Percentiles rank a stretch among this genome's conserved stretches.
Conservation (phyloP, 2,329 filamentous ascomycete genomes). For the Epichloe glyceriae region DNA sequence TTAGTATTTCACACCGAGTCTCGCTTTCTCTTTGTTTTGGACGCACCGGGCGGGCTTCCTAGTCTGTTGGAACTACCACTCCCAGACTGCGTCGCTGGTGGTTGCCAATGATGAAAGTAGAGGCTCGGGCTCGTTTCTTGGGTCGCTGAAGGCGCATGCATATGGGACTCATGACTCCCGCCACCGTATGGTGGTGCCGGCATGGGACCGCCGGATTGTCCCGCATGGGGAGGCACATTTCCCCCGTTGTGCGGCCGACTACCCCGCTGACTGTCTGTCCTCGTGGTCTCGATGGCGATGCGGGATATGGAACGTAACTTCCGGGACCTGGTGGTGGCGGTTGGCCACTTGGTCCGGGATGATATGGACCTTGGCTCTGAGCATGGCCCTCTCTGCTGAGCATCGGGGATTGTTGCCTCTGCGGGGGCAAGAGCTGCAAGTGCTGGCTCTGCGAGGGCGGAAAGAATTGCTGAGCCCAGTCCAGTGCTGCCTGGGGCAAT, state of each 20-base stretch:
- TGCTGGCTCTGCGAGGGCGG: conserved; percentile 35
- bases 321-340: conserved; percentile 17
- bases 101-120: conserved; percentile 90
- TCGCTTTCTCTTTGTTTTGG: conserved; percentile 37
- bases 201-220: neutral
- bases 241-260: conserved; percentile 28
- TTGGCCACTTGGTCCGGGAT: conserved; percentile 17
- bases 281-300: conserved; percentile 36
- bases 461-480: conserved; percentile 57
- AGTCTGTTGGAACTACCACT: conserved; percentile 51
- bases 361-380: conserved; percentile 29
- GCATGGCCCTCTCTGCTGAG: conserved; percentile 33
- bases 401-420: conserved; percentile 39
- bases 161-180: conserved; percentile 29
- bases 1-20: conserved; percentile 27
- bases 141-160: conserved; percentile 40
- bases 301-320: conserved; percentile 32
- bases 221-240: conserved; percentile 23
- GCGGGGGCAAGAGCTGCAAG: conserved; percentile 37
- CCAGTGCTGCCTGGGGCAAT: conserved; percentile 46
- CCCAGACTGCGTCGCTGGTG: conserved; percentile 50
- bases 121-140: conserved; percentile 62
- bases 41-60: conserved; percentile 63
- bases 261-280: conserved; percentile 35
- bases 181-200: conserved; percentile 24